Evolutionary conservation across 78 protist genomes (phyloP), one percentile per base, ranked within the genome.

Genomic region (Dictyostelium brefeldianum): DNA sequence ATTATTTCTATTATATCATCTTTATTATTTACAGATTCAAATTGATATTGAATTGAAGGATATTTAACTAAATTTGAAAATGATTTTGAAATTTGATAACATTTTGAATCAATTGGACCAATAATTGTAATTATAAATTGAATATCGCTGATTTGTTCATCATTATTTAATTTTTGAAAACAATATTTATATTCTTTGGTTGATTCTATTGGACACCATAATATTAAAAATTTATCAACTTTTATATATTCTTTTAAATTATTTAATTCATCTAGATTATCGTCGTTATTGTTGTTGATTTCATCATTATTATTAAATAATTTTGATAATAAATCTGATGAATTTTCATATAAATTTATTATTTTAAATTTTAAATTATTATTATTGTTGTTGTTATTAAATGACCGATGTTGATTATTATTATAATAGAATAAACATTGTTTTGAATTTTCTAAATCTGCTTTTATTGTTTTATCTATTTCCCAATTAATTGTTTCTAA

Each of bases 181-280:
- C 51, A 46, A 46, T 73, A 73, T 17, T 9, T n/a, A 73, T 73
- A 43, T 20, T 73, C 54, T 73, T 9, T 73, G 20, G n/a, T 46
- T n/a, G 9, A 15, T n/a, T 73, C 56, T 46, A 41, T 10, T 29
- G 79, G n/a, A n/a, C 17, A 46, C 56, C 59, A 73, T 46, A 73
- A 14, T 43, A 73, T 73, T n/a, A 73, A 73, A 47, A n/a, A n/a
- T 9, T 73, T 47, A 18, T 73, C 79, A 15, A 73, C 50, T 73
- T 73, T 17, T n/a, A 73, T 73, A 73, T 73, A 73, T 73, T 73
- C 36, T 73, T 47, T 73, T 46, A 73, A 73, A 46, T 14, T 18
- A 73, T 47, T 69, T 59, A 8, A 18, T 15, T 67, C 25, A 29
- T 1, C 27, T 9, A 9, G 27, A 67, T 67, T 36, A 36, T 67